phyloP scores from a whole-genome alignment of 2,329 filamentous ascomycete species.

The Iodosphaeria phyllophila region DNA sequence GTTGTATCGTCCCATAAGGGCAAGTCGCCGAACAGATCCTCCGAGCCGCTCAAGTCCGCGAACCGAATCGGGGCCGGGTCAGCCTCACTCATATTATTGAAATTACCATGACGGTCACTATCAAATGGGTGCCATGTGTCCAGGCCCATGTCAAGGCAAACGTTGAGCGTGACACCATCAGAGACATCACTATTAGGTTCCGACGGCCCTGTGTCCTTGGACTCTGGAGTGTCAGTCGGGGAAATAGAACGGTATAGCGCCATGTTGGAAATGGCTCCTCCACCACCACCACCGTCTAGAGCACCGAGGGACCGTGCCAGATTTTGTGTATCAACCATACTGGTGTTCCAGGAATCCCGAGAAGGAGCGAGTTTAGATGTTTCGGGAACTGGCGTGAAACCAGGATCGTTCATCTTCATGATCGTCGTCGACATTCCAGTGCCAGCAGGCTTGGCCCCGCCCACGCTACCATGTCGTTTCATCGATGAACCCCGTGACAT shows the following conservation, averaged over 20 bases:
- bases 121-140: slow-evolving; percentile 33
- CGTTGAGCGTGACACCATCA: slow-evolving; percentile 32
- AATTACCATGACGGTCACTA: slow-evolving; percentile 20
- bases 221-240: slow-evolving; percentile 46
- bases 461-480: slow-evolving; percentile 27
- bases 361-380: too few relatives aligned
- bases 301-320: slow-evolving; percentile 21
- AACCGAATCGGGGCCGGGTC: slow-evolving; percentile 13
- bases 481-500: slow-evolving; percentile 32
- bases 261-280: slow-evolving; percentile 32
- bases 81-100: slow-evolving; percentile 21
- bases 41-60: slow-evolving; percentile 5
- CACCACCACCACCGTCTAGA: slow-evolving; percentile 22
- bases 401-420: slow-evolving; percentile 10
- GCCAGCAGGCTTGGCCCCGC: slow-evolving; percentile 14
- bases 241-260: slow-evolving; percentile 34
- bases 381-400: slow-evolving; percentile 3
- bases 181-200: slow-evolving; percentile 45
- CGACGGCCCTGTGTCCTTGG: slow-evolving; percentile 38
- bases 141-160: slow-evolving; percentile 17
- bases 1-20: slow-evolving; percentile 29
- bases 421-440: slow-evolving; percentile 1
- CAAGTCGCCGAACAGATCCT: slow-evolving; percentile 11
- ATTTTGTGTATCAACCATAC: slow-evolving; percentile 34
- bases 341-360: not conserved